Conservation (phyloP, 257 asterid species). For the Leonotis leonurus region DNA sequence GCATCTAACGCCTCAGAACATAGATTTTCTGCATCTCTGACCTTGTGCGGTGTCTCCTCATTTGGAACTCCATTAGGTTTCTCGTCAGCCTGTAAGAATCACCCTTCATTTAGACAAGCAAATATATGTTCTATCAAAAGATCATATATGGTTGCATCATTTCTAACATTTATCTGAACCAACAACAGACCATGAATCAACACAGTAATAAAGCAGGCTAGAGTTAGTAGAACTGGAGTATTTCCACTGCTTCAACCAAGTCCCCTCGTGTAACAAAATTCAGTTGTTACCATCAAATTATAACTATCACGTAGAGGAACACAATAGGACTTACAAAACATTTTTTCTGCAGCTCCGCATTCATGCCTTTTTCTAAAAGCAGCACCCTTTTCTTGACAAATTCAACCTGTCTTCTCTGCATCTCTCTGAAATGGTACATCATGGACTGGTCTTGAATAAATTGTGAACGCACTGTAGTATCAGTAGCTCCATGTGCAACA, state of each 20-base stretch:
- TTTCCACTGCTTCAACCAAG: slow-evolving; percentile 8
- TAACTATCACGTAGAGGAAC: slow-evolving; percentile 1
- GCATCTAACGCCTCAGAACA: slow-evolving; percentile 32
- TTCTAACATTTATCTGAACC: slow-evolving; percentile 1
- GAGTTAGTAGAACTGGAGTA: background rate
- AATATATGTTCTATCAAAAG: background rate
- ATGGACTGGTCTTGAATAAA: slow-evolving; percentile 49
- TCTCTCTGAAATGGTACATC: slow-evolving; percentile 65
- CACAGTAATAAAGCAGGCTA: background rate
- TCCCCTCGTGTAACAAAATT: background rate
- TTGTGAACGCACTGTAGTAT: slow-evolving; percentile 51
- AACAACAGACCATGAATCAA: background rate
- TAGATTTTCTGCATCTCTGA: slow-evolving; percentile 28
- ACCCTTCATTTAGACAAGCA: slow-evolving; percentile 15
- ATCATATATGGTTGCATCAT: background rate
- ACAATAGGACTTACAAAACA: slow-evolving; percentile 50
- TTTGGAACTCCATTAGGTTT: slow-evolving; percentile 31
- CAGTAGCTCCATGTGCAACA: slow-evolving; percentile 46
- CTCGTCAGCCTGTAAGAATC: slow-evolving; percentile 50
- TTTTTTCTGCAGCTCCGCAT: slow-evolving; percentile 59
- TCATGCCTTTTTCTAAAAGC: slow-evolving; percentile 80
- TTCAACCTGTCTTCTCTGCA: slow-evolving; percentile 92
- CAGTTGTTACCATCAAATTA: background rate
- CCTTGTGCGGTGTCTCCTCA: slow-evolving; percentile 45
- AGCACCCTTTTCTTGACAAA: slow-evolving; percentile 88